These are phyloP conservation scores for Nakazawaea ernobii DNA, from an alignment of 805 yeast genomes.

Conservation along the genomic window DNA sequence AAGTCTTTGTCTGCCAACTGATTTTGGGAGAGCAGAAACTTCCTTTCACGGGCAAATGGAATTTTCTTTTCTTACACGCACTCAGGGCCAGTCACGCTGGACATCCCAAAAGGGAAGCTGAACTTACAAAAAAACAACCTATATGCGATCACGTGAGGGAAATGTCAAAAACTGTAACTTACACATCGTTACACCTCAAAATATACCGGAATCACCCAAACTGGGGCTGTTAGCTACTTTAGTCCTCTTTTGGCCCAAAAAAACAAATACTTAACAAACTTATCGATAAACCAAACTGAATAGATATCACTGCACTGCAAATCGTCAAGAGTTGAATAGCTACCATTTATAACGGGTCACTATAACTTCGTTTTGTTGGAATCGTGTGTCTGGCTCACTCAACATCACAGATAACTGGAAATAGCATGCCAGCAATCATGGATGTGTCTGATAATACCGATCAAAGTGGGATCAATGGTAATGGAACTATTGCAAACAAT, in stretches of 20 bases:
- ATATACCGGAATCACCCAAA: neutral
- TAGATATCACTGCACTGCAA: too few species aligned
- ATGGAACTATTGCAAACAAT: neutral
- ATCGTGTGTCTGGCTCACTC: neutral
- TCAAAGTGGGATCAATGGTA: neutral
- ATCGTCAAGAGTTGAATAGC: too few species aligned
- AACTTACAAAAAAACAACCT: too few species aligned
- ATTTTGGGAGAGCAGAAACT: neutral
- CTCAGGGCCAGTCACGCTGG: too few species aligned
- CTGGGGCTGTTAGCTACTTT: neutral
- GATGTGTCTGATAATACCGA: neutral
- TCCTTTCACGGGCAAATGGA: neutral
- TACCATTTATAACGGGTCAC: too few species aligned
- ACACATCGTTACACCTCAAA: neutral
- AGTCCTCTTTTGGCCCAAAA: too few species aligned
- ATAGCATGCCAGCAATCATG: constrained; percentile 2
- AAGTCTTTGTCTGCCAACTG: neutral
- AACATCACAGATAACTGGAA: neutral
- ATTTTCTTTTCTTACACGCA: neutral
- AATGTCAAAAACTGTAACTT: too few species aligned
- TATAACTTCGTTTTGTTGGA: neutral
- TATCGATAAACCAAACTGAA: too few species aligned
- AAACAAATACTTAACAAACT: neutral
- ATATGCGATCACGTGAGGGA: too few species aligned
- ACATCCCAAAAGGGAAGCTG: too few species aligned